Percentiles rank a stretch among this genome's conserved stretches.
These are phyloP conservation scores for Exidia glandulosa DNA, from an alignment of 768 basidiomycete species.

Conservation along the genomic window DNA sequence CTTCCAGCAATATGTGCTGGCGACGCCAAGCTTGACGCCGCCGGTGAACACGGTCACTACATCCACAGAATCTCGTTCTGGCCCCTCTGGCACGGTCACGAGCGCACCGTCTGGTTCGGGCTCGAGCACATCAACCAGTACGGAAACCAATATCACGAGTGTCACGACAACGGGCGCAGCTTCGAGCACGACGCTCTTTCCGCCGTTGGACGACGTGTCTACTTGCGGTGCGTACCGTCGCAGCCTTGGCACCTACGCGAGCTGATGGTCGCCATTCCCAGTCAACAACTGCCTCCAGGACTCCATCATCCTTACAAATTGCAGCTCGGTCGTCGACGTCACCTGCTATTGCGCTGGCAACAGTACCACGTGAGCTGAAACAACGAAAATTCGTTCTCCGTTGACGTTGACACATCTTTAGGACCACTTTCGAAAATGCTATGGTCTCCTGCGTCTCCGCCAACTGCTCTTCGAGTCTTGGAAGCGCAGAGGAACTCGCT, in stretches of 20 bases:
- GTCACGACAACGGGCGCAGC: background rate
- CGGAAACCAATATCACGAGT: background rate
- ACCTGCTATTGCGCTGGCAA: conserved; percentile 34
- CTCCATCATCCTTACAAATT: conserved; percentile 28
- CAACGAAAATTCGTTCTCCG: background rate
- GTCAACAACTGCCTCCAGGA: conserved; percentile 35
- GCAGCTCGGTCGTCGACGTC: conserved; percentile 34
- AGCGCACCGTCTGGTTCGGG: background rate
- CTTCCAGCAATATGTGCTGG: background rate
- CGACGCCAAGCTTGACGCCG: background rate
- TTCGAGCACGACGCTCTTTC: background rate
- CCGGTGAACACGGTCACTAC: background rate
- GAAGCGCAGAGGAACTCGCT: conserved; percentile 31
- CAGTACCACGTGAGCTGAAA: conserved; percentile 18
- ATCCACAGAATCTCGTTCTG: background rate
- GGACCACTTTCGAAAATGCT: conserved; percentile 23
- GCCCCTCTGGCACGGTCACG: background rate
- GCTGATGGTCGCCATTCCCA: conserved; percentile 10
- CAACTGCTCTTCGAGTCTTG: conserved; percentile 27
- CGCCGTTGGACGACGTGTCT: background rate
- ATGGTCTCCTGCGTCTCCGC: conserved; percentile 28
- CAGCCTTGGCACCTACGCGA: background rate
- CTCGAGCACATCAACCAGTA: background rate
- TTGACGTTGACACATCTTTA: conserved; percentile 10
- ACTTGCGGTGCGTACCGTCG: background rate